Conservation (phyloP, 2,329 filamentous ascomycete genomes). For the Ophiosphaerella korrae region DNA sequence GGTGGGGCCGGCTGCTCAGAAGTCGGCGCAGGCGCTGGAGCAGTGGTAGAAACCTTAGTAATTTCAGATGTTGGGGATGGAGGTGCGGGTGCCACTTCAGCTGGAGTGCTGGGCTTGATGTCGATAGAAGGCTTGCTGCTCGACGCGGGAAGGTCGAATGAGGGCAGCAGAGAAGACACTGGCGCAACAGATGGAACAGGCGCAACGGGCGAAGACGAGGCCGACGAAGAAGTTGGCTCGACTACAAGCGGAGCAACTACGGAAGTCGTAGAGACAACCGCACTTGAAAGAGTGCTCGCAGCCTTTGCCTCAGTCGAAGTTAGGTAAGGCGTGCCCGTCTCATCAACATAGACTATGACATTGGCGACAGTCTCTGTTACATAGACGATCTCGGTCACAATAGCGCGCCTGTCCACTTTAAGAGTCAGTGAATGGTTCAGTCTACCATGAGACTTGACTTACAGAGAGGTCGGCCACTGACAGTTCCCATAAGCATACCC, state of each 20-base stretch:
- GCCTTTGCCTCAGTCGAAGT: constrained; percentile 27
- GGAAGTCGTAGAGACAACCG: constrained; percentile 14
- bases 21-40: constrained; percentile 5
- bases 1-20: constrained; percentile 9
- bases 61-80: background rate
- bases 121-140: background rate
- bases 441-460: constrained; percentile 9
- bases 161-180: constrained; percentile 10
- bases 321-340: constrained; percentile 32
- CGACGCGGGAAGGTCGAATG: constrained; percentile 12
- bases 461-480: constrained; percentile 51
- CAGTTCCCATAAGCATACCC: constrained; percentile 49
- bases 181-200: constrained; percentile 1
- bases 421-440: constrained; percentile 11
- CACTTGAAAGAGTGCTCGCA: constrained; percentile 8
- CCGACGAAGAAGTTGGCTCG: constrained; percentile 8
- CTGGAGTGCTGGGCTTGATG: background rate
- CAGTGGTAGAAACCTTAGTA: background rate
- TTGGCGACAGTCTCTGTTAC: constrained; percentile 38
- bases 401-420: constrained; percentile 35
- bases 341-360: constrained; percentile 40
- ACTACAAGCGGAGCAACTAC: constrained; percentile 5
- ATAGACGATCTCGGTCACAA: constrained; percentile 39
- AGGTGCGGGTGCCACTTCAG: background rate
- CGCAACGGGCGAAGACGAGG: constrained; percentile 6